Evolutionary conservation across 441 rosid species (phyloP), one percentile per base, ranked within the genome.

Genomic region (Arabidopsis lyrata): DNA sequence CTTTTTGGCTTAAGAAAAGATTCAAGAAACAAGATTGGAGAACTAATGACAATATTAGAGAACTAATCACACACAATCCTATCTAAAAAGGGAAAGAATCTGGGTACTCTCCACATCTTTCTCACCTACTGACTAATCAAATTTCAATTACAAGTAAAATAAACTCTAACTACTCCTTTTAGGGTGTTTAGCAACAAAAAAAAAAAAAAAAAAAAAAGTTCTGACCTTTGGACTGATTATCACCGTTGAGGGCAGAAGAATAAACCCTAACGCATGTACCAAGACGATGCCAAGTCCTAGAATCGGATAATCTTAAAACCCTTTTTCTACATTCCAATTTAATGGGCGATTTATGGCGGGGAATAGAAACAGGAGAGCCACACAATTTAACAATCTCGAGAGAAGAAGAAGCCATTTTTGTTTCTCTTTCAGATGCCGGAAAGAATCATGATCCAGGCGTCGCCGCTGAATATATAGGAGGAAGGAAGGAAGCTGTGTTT

Each of bases 201-300:
- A 20, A 62, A 29, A 12, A 16, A 42, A 35, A 16, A 20, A 62
- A 29, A 44, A 22, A 38, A 24, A 41, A 39, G 5, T 24, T 13
- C 86, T 81, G 77, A 83, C 99, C 96, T 74, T 85, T 88, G 63
- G 83, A 80, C 70, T 80, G 86, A 35, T 80, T 83, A 78, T 82
- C 93, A 38, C 80, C 90, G 11, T 88, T 84, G 57, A 72, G 83
- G 59, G 81, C 72, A 15, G 87, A 82, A 63, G 92, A 92, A 53
- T 39, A 60, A 67, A 88, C 81, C 72, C 76, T 77, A 72, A 81
- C 54, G 63, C 80, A 79, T 50, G 69, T 69, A 56, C 57, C 61
- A 13, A 62, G 38, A 27, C 49, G 77, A 59, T 48, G 35, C 60
- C 78, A 62, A 4, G 73, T 70, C 41, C 67, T 49, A 34, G 53